Evolutionary conservation across 495 filamentous ascomycete species (phyloP).

Genomic region (Aspergillus conjunctus): DNA sequence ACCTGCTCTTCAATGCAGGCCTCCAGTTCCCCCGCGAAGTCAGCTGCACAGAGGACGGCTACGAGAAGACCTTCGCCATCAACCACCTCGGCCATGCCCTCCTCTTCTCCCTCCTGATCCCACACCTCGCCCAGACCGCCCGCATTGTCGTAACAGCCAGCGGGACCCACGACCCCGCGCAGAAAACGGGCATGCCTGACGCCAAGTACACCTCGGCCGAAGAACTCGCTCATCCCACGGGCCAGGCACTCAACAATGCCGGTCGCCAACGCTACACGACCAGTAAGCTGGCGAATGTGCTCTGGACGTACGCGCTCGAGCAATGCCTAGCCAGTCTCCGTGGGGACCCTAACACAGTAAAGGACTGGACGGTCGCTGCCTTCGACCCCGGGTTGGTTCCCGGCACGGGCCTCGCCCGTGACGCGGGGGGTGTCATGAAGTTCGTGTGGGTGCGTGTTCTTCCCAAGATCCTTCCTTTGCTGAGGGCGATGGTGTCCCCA

Average conservation of each 20-base stretch:
- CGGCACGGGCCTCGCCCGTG: constrained; percentile 7
- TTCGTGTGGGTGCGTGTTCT: constrained; percentile 7
- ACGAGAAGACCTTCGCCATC: constrained; percentile 11
- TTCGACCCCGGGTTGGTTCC: constrained; percentile 12
- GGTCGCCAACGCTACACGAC: constrained; percentile 12
- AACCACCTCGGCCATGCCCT: constrained; percentile 14
- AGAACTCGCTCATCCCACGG: constrained; percentile 10
- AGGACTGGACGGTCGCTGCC: constrained; percentile 6
- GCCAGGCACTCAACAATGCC: background rate
- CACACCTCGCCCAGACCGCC: constrained; percentile 4
- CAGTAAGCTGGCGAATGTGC: constrained; percentile 9
- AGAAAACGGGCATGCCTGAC: constrained; percentile 12
- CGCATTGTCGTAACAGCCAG: constrained; percentile 10
- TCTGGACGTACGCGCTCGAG: constrained; percentile 13
- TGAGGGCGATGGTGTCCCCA: background rate
- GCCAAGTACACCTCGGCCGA: constrained; percentile 7
- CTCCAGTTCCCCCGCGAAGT: constrained; percentile 5
- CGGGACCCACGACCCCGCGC: constrained; percentile 14
- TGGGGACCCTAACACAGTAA: background rate
- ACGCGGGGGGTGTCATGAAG: background rate
- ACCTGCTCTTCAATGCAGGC: constrained; percentile 16
- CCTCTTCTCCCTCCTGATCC: constrained; percentile 8
- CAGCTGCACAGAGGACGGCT: constrained; percentile 10
- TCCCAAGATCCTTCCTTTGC: constrained; percentile 2
- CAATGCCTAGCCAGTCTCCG: background rate